Base-by-base conservation (phyloP, 176 grass and related monocot species). In the Oryza glaberrima region DNA sequence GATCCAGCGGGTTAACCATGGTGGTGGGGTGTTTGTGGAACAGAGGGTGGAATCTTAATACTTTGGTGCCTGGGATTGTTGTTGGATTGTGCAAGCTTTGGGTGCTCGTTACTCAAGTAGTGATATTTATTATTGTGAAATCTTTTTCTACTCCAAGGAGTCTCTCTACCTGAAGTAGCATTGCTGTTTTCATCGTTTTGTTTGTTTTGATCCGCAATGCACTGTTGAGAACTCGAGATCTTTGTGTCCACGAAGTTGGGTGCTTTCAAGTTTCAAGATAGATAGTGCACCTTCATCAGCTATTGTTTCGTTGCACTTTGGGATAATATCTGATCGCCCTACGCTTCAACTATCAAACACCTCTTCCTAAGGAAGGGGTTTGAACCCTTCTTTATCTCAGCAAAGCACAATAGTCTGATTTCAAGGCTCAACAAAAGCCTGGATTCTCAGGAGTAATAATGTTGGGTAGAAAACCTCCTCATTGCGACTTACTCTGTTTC, bases 1-100 rank as follows among this genome's bases (percentile, higher is more conserved):
- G 17, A 19, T 80, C 13, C 19, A 16, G 30, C 49, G 70, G 76
- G 87, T 74, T 84, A 67, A 49, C 61, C 19, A 7, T 17, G 77
- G 9, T 75, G 49, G 23, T 6, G 6, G 6, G 81, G 25, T 75
- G 1, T 75, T 48, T 74, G 61, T 61, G 38, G 70, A 63, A 75
- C 69, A 69, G 65, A 49, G 45, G 70, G 40, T 84, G 49, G 13
- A 36, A 7, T n/a, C 13, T 69, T 45, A 48, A 49, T 47, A 45
- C 3, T 70, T 77, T n/a, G 0, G 8, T 58, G 54, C 40, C 76
- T 69, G 82, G 43, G 51, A 41, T 28, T 77, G 9, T 13, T 63
- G 20, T 79, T 87, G 84, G 80, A 75, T 86, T 80, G 61, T 69
- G 75, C 75, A 83, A 79, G 63, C 69, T 61, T 46, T 3, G 20